A percentile compares a stretch with the other conserved stretches of the same genome.
Conservation (phyloP, 805 yeast genomes). For the Wickerhamomyces tratensis region DNA sequence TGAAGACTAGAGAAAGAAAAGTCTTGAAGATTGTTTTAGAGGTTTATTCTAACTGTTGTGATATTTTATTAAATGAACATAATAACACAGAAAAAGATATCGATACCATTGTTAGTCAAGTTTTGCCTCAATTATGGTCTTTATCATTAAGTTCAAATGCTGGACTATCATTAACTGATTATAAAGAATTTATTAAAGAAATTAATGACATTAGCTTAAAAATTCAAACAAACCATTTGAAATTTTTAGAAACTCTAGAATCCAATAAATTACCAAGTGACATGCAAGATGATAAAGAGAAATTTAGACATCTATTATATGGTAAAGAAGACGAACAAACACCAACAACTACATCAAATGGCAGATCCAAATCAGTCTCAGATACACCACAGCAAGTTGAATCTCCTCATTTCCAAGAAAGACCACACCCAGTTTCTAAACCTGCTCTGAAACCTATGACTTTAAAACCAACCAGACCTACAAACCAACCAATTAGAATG, state of each 20-base stretch:
- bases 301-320: slow-evolving; percentile 4
- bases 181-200: slow-evolving; percentile 25
- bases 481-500: too few relatives aligned
- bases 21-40: slow-evolving; percentile 42
- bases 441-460: too few relatives aligned
- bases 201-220: slow-evolving; percentile 31
- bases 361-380: too few relatives aligned
- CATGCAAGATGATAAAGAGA: slow-evolving; percentile 13
- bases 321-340: slow-evolving; percentile 14
- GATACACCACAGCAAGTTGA: too few relatives aligned
- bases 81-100: too few relatives aligned
- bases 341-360: slow-evolving; percentile 1
- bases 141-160: slow-evolving; percentile 34
- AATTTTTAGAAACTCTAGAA: slow-evolving; percentile 18
- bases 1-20: slow-evolving; percentile 69
- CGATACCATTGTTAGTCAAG: slow-evolving; percentile 32
- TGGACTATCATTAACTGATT: slow-evolving; percentile 28
- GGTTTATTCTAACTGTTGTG: slow-evolving; percentile 27
- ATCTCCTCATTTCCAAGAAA: too few relatives aligned
- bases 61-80: slow-evolving; percentile 35
- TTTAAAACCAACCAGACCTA: too few relatives aligned
- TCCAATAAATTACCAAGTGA: slow-evolving; percentile 14
- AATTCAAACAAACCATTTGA: slow-evolving; percentile 34
- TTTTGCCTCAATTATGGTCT: slow-evolving; percentile 43
- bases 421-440: too few relatives aligned